Conservation (phyloP, 2,329 filamentous ascomycete genomes). For the Colletotrichum euphorbiae region DNA sequence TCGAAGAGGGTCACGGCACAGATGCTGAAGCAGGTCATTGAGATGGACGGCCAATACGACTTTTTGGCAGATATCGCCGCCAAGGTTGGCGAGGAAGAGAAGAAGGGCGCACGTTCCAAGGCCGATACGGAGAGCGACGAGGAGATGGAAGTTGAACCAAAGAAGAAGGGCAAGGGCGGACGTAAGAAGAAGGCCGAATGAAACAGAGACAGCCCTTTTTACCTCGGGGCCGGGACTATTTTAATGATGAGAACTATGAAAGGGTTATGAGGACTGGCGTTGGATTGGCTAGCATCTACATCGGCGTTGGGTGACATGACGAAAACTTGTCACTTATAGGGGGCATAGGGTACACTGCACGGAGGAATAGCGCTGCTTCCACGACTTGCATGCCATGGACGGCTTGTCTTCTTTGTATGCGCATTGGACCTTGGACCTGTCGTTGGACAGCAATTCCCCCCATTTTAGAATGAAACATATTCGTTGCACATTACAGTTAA, state of each 20-base stretch:
- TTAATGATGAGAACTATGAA: conserved; percentile 38
- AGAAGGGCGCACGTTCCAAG: conserved; percentile 57
- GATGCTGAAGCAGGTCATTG: conserved; percentile 92
- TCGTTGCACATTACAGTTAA: not conserved
- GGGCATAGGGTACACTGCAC: conserved; percentile 29
- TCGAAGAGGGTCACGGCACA: conserved; percentile 90
- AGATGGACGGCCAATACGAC: conserved; percentile 91
- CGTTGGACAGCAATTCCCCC: conserved; percentile 20
- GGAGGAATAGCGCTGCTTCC: conserved; percentile 37
- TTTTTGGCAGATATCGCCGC: conserved; percentile 91
- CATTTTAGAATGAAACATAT: conserved; percentile 26
- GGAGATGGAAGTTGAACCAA: conserved; percentile 59
- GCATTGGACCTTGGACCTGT: conserved; percentile 23
- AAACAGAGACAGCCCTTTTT: not conserved
- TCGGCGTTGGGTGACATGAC: conserved; percentile 43
- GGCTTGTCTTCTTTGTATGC: conserved; percentile 33
- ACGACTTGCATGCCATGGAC: conserved; percentile 33
- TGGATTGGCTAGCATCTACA: conserved; percentile 44
- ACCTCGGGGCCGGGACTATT: conserved; percentile 5
- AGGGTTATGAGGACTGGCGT: conserved; percentile 43
- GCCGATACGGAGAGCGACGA: conserved; percentile 66
- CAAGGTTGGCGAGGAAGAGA: conserved; percentile 75
- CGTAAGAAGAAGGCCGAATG: conserved; percentile 61
- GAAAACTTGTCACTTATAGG: conserved; percentile 36
- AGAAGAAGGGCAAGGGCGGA: conserved; percentile 60